phyloP scores from a whole-genome alignment of 441 rosid genomes.

The Rhodomyrtus psidioides region DNA sequence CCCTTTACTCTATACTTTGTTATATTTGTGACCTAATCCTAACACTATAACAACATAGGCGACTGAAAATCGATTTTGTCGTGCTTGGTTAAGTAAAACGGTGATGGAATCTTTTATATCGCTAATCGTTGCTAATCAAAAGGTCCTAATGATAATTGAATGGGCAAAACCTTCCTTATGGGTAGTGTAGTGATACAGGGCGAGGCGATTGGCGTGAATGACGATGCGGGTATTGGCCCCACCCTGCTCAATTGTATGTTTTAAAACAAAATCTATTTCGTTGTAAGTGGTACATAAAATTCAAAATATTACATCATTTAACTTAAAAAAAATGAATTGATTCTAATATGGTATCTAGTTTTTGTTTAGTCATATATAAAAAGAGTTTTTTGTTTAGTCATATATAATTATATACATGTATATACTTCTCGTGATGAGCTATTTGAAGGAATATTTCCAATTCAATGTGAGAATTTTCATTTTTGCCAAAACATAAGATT shows the following conservation, averaged over 20 bases:
- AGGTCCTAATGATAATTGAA: background rate
- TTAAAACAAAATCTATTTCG: background rate
- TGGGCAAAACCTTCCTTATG: background rate
- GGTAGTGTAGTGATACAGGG: background rate
- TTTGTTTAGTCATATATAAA: too few species aligned
- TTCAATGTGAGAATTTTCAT: too few species aligned
- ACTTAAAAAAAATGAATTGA: background rate
- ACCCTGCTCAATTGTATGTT: background rate
- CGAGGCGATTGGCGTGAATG: background rate
- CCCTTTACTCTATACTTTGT: too few species aligned
- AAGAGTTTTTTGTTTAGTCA: background rate
- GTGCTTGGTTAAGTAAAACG: background rate
- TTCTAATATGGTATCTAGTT: background rate
- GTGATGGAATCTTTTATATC: background rate
- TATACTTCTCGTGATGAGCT: background rate
- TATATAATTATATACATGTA: background rate
- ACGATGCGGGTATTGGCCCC: background rate
- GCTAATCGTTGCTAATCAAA: background rate
- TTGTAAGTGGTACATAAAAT: background rate
- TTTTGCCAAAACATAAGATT: too few species aligned
- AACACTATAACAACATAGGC: background rate
- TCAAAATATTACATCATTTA: background rate
- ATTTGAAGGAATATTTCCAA: too few species aligned
- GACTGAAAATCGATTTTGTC: background rate
- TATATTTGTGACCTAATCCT: background rate